These are phyloP conservation scores for Juglanconis oblonga DNA, from an alignment of 2,329 filamentous ascomycete genomes.

Conservation along the genomic window DNA sequence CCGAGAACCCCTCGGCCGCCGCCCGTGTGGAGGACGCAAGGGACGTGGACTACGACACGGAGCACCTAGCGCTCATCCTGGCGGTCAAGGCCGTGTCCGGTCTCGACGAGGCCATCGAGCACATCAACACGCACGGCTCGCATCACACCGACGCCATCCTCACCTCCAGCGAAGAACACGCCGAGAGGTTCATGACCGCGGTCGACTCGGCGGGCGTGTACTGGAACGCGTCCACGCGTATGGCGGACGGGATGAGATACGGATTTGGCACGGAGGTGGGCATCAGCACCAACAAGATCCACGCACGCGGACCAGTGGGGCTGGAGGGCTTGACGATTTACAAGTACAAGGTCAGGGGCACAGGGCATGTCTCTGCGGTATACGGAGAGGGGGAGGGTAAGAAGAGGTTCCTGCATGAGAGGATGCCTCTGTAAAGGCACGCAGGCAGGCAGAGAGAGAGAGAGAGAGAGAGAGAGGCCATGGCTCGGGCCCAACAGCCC, in stretches of 20 bases:
- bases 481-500: neutral
- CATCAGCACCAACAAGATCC: conserved; percentile 98
- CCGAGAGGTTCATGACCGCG: conserved; percentile 78
- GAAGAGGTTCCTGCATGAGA: conserved; percentile 59
- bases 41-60: conserved; percentile 76
- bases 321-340: conserved; percentile 95
- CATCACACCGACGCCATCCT: conserved; percentile 93
- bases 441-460: too few species aligned
- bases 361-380: conserved; percentile 75
- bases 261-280: conserved; percentile 98
- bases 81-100: conserved; percentile 75
- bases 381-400: conserved; percentile 67
- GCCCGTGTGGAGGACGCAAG: conserved; percentile 61
- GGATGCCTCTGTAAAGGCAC: conserved; percentile 36
- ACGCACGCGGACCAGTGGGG: conserved; percentile 88
- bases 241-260: conserved; percentile 95
- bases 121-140: conserved; percentile 90
- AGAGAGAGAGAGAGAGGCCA: too few species aligned
- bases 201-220: conserved; percentile 91
- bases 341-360: conserved; percentile 86
- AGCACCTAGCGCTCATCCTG: conserved; percentile 82
- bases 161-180: conserved; percentile 64
- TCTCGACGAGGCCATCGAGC: conserved; percentile 70
- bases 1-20: conserved; percentile 36
- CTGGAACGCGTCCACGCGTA: conserved; percentile 93